Percentiles rank a stretch among this genome's conserved stretches.
Conservation (phyloP, 805 yeast species). For the Starmerella bombicola region DNA sequence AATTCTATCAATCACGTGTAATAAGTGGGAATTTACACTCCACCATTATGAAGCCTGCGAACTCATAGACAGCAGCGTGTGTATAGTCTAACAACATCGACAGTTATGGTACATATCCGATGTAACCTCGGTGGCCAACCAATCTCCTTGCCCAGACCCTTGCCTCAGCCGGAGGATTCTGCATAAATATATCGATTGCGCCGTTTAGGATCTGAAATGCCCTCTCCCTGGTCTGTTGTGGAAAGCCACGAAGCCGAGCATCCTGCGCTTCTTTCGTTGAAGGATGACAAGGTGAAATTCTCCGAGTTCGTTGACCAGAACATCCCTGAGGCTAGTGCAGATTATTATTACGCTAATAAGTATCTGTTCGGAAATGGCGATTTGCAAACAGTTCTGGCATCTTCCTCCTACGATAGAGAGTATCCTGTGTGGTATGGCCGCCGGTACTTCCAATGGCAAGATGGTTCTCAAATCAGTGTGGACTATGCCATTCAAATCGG, state of each 20-base stretch:
- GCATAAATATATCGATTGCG: no score
- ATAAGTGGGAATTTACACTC: no score
- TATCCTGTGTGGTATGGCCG: conserved; percentile 65
- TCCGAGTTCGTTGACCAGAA: conserved; percentile 27
- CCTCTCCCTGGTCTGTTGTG: conserved; percentile 17
- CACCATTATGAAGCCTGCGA: no score
- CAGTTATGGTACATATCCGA: no score
- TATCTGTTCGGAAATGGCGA: conserved; percentile 62
- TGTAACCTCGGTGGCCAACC: no score
- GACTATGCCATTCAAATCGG: conserved; percentile 48
- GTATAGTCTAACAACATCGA: no score
- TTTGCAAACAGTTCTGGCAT: conserved; percentile 63
- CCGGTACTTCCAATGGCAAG: conserved; percentile 49
- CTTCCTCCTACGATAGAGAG: conserved; percentile 39
- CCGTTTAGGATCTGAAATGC: background rate
- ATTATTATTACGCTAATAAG: conserved; percentile 42
- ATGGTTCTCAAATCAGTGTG: conserved; percentile 60
- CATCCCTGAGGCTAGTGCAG: conserved; percentile 38
- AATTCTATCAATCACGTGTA: no score
- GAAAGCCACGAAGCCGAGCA: conserved; percentile 7
- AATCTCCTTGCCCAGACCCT: no score
- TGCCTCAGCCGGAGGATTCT: no score
- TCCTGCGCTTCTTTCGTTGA: conserved; percentile 12
- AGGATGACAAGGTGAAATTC: conserved; percentile 6
- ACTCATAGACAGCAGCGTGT: no score